Evolutionary conservation across 306 rosid species (phyloP).

Genomic region (Luffa acutangula): DNA sequence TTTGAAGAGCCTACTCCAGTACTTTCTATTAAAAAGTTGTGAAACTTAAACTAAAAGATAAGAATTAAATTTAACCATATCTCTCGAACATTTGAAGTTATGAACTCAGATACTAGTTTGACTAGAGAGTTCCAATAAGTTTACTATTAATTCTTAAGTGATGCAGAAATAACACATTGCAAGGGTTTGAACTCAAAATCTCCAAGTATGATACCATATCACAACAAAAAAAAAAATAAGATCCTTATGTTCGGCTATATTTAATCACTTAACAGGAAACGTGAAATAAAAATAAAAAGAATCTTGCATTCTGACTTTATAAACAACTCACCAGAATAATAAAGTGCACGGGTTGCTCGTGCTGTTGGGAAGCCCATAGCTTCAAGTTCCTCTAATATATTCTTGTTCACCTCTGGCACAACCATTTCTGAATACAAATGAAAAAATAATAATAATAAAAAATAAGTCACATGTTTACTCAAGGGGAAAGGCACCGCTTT

Average conservation of each 20-base stretch:
- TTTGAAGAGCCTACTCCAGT: background rate
- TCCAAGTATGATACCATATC: background rate
- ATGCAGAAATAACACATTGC: background rate
- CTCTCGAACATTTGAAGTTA: background rate
- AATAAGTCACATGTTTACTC: background rate
- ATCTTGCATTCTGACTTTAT: background rate
- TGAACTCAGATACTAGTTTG: background rate
- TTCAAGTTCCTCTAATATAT: slow-evolving; percentile 76
- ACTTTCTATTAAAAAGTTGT: background rate
- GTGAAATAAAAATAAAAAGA: background rate
- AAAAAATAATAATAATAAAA: background rate
- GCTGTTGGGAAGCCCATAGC: slow-evolving; percentile 77
- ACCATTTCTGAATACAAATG: slow-evolving; percentile 60
- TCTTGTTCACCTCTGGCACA: slow-evolving; percentile 84
- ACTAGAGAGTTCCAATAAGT: background rate
- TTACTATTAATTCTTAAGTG: background rate
- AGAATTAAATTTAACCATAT: background rate
- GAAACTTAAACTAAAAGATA: background rate
- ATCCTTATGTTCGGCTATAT: background rate
- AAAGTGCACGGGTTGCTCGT: slow-evolving; percentile 81
- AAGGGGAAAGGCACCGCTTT: background rate
- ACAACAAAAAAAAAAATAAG: background rate
- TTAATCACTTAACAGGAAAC: background rate
- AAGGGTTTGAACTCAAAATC: background rate
- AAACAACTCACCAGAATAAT: slow-evolving; percentile 48